Conservation (phyloP, 83 land plant genomes). For the Picea engelmannii region DNA sequence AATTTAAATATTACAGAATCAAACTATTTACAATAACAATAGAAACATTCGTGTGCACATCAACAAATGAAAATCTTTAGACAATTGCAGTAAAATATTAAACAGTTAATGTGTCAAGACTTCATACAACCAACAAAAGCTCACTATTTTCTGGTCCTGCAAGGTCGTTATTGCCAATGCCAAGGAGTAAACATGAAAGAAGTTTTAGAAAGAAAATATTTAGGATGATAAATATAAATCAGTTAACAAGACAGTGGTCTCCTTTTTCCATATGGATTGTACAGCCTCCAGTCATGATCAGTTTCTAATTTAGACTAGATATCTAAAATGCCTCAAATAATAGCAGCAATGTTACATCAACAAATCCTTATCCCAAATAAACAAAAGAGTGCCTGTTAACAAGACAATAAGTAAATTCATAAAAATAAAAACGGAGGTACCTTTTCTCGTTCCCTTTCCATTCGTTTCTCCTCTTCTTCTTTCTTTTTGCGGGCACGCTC, state of each 20-base stretch:
- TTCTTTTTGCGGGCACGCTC: slow-evolving; percentile 89
- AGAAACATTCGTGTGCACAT: too few relatives aligned
- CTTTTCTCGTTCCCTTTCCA: slow-evolving; percentile 92
- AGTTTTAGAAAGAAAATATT: too few relatives aligned
- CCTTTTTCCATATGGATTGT: neutral
- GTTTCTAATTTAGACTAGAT: neutral
- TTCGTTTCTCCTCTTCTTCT: slow-evolving; percentile 89
- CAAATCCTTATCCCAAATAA: neutral
- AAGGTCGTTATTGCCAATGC: neutral
- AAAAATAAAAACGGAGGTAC: slow-evolving; percentile 18
- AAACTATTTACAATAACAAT: neutral
- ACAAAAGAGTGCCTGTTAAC: neutral
- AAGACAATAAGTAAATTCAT: neutral
- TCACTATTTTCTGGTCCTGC: neutral
- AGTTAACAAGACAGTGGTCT: neutral
- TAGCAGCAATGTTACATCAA: neutral
- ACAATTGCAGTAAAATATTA: neutral
- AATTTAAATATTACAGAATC: neutral
- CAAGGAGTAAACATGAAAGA: too few relatives aligned
- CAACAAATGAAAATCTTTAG: too few relatives aligned
- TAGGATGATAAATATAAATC: neutral
- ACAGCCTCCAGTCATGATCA: neutral
- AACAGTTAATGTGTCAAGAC: neutral
- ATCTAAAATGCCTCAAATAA: neutral
- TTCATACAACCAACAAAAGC: neutral